Evolutionary conservation across 2,329 filamentous ascomycete genomes (phyloP), one percentile per base, ranked within the genome.

Genomic region (Ampelomyces quisqualis): DNA sequence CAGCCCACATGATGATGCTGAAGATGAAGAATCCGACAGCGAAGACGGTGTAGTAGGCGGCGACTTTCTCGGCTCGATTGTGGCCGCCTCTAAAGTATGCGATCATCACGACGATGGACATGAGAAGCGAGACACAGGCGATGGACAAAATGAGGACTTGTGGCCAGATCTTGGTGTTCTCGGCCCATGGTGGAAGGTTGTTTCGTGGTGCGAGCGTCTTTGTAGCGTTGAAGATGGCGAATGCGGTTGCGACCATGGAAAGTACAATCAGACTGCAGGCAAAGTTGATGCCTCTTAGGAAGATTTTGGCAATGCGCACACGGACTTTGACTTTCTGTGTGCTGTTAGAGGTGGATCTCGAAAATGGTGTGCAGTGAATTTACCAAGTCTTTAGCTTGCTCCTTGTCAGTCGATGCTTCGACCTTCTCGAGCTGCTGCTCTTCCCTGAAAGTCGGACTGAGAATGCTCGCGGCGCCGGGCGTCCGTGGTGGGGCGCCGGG

Each of bases 261-360:
- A 98, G 79, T 53, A 98, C 88, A 65, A 98, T 96, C 46, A 97
- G 78, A 68, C 88, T 91, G 77, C 93, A 98, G 70, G 88, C 90
- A 70, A 98, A 97, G 77, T 91, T 96, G 72, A 97, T 87, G 41
- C 89, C 86, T 53, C 93, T 86, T n/a, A 98, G 83, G 49, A 95
- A 81, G 58, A 97, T 85, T 75, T 98, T 98, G 56, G 91, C 93
- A 70, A 97, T 78, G 32, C 93, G 84, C 22, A 97, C 90, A 55
- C 89, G 82, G 23, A 85, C 85, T 74, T 96, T 97, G 68, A 95
- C 81, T 85, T 87, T 94, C 91, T 95, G 64, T 32, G 43, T 3
- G 67, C 61, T 49, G 67, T 77, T 68, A 76, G 35, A 36, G 26
- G 23, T 29, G n/a, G 24, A 29, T 11, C 21, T 23, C 3, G 7